A percentile compares a stretch with the other conserved stretches of the same genome.
Conservation (phyloP, 1,284 basidiomycete genomes). For the Trametes pubescens region DNA sequence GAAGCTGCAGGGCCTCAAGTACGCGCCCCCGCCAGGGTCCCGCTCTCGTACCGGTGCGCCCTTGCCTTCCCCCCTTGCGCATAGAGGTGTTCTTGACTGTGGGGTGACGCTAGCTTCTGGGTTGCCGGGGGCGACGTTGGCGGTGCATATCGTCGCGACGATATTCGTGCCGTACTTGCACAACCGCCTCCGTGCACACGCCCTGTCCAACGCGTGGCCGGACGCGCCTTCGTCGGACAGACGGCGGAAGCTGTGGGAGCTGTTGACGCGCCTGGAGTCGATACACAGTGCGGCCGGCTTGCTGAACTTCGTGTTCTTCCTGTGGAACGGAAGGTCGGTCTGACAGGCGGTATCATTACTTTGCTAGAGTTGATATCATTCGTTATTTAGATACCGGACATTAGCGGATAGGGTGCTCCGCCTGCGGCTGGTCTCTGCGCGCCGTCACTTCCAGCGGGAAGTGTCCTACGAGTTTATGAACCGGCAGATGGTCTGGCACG, state of each 20-base stretch:
- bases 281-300: constrained; percentile 68
- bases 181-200: constrained; percentile 75
- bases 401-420: constrained; percentile 84
- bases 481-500: constrained; percentile 99
- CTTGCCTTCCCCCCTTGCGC: not conserved
- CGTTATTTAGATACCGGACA: constrained; percentile 77
- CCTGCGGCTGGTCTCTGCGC: constrained; percentile 82
- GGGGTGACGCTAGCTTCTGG: constrained; percentile 60
- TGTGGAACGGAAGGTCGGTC: constrained; percentile 85
- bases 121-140: constrained; percentile 64
- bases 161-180: constrained; percentile 84
- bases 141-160: constrained; percentile 79
- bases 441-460: constrained; percentile 77
- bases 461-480: constrained; percentile 99
- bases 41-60: constrained; percentile 15
- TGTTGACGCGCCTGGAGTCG: constrained; percentile 75
- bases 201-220: constrained; percentile 88
- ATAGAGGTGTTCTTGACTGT: constrained; percentile 12
- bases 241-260: constrained; percentile 80
- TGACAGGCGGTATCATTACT: not conserved
- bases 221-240: constrained; percentile 84
- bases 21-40: constrained; percentile 40
- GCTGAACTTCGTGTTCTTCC: constrained; percentile 83
- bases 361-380: not conserved
- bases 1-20: constrained; percentile 87